Conservation (phyloP, 2,329 filamentous ascomycete species). For the Calonectria hongkongensis region DNA sequence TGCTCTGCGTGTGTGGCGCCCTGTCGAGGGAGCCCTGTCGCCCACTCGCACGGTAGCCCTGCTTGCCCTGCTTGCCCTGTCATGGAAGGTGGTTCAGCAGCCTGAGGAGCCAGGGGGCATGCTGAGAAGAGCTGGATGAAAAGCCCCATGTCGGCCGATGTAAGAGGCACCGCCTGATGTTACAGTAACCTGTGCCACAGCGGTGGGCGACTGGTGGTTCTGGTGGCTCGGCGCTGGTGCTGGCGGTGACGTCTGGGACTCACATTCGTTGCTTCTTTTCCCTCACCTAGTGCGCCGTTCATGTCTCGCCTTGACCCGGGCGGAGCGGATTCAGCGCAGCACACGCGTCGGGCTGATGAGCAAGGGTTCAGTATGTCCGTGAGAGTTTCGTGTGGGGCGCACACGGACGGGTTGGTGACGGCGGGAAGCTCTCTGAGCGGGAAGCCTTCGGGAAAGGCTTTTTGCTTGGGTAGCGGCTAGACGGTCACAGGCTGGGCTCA, state of each 20-base stretch:
- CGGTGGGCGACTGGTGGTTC: slow-evolving; percentile 47
- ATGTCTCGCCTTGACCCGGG: slow-evolving; percentile 52
- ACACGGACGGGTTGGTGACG: slow-evolving; percentile 31
- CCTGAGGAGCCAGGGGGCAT: slow-evolving; percentile 41
- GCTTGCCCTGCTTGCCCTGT: slow-evolving; percentile 56
- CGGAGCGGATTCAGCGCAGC: slow-evolving; percentile 42
- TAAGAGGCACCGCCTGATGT: slow-evolving; percentile 49
- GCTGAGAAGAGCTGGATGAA: slow-evolving; percentile 24
- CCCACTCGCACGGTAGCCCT: slow-evolving; percentile 52
- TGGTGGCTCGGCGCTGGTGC: slow-evolving; percentile 39
- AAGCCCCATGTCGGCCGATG: slow-evolving; percentile 40
- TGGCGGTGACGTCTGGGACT: slow-evolving; percentile 45
- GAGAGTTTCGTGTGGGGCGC: slow-evolving; percentile 43
- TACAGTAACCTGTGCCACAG: slow-evolving; percentile 47
- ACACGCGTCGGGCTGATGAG: slow-evolving; percentile 41
- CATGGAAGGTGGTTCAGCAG: slow-evolving; percentile 54
- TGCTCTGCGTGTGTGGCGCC: slow-evolving; percentile 32
- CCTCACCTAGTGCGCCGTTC: slow-evolving; percentile 44
- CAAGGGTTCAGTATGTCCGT: slow-evolving; percentile 42
- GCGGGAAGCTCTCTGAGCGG: slow-evolving; percentile 35
- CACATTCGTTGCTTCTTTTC: slow-evolving; percentile 45
- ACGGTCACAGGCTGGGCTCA: slow-evolving; percentile 14
- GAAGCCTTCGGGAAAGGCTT: slow-evolving; percentile 34
- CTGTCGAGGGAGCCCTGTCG: slow-evolving; percentile 53
- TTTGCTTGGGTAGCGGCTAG: slow-evolving; percentile 24